Conservation (phyloP, 179 eudicot species). For the Spergularia azorica region DNA sequence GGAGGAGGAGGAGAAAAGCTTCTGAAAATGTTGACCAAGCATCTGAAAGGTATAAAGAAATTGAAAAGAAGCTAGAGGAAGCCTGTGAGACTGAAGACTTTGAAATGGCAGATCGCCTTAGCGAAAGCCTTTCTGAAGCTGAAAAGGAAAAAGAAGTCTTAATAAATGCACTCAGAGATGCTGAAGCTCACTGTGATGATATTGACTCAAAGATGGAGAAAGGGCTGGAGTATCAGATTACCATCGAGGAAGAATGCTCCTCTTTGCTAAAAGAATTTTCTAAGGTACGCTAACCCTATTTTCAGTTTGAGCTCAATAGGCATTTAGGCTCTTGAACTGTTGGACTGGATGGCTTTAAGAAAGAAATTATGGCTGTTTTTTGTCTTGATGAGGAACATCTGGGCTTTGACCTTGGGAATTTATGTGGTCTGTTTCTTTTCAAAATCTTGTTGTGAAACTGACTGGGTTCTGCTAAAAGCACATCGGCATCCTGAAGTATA, state of each 20-base stretch:
- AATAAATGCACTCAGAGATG: constrained; percentile 48
- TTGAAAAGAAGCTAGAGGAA: constrained; percentile 70
- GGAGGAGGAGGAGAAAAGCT: constrained; percentile 66
- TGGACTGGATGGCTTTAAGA: background rate
- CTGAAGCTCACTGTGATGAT: constrained; percentile 63
- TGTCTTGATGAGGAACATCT: background rate
- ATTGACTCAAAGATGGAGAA: constrained; percentile 64
- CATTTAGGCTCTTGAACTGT: background rate
- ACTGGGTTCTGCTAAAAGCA: background rate
- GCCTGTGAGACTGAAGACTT: constrained; percentile 88
- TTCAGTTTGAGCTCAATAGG: background rate
- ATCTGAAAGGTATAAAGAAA: constrained; percentile 47
- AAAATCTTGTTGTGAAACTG: background rate
- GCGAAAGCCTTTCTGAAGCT: constrained; percentile 66
- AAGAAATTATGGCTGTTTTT: background rate
- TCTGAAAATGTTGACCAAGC: constrained; percentile 48
- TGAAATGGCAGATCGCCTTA: constrained; percentile 68
- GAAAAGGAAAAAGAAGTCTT: constrained; percentile 60
- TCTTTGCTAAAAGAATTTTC: constrained; percentile 55
- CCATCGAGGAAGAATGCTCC: constrained; percentile 68
- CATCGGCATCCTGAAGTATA: background rate
- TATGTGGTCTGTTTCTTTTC: background rate
- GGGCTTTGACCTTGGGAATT: background rate
- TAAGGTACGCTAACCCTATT: constrained; percentile 34
- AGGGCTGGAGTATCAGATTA: constrained; percentile 59